Evolutionary conservation across 179 eudicot genomes (phyloP), one percentile per base, ranked within the genome.

Genomic region (Beta lomatogona): DNA sequence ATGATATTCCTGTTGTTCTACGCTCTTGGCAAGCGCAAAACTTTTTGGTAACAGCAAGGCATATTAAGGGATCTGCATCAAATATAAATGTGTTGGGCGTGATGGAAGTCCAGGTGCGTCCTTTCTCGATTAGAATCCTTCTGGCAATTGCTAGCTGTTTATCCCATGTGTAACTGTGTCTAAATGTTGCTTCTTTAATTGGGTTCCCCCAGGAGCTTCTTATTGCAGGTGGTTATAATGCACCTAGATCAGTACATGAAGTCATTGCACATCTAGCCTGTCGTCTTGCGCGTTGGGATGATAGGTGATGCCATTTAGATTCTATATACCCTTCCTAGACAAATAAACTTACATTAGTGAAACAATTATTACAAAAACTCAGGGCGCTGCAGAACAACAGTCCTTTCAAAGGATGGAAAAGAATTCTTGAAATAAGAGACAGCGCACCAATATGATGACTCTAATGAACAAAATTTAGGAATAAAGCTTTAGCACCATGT

Each of bases 21-120:
- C 98, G 97, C 69, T 95, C 98, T 21, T 95, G 98, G 99, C 98
- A 95, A 88, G 94, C 98, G 45, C 98, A 92, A 70, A 92, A 95
- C 76, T 95, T 92, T 85, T 83, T 95, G 71, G 78, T 95, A 53
- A 91, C 98, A 73, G 94, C 85, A 60, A 85, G 93, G 89, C 99
- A 95, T 83, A 58, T 89, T 69, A 95, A 95, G 91, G 99, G 99
- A 85, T 82, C 93, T 82, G 88, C 92, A 31, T 80, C 92, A 60
- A 88, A 55, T 76, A 77, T 90, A 81, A 95, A 93, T 85, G 97
- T 95, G 76, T 83, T 95, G 86, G 98, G 99, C 60, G 88, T 93
- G 71, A 92, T 88, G 84, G 98, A 95, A 90, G 97, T 95, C 44
- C 95, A 93, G 94, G 99, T 93, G 46, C 55, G 75, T 57, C 66